Conservation (phyloP, 148 eudicot species). For the Vaccinium vitisidaea region DNA sequence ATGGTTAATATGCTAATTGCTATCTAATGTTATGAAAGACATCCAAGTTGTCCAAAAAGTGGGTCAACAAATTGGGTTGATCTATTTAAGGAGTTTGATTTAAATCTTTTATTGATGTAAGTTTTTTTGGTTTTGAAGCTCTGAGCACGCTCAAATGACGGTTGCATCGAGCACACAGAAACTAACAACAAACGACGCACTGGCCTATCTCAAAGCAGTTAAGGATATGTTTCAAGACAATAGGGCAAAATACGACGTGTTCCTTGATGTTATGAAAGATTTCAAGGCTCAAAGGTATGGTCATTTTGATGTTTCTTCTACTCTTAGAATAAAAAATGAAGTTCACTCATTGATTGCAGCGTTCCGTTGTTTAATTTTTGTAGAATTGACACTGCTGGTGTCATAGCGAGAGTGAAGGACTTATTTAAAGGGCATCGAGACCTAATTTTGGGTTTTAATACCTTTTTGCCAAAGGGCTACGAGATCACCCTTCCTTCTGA, state of each 20-base stretch:
- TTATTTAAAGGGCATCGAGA: slow-evolving; percentile 67
- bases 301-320: slow-evolving; percentile 13
- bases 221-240: slow-evolving; percentile 53
- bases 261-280: slow-evolving; percentile 75
- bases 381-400: slow-evolving; percentile 67
- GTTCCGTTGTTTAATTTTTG: slow-evolving; percentile 17
- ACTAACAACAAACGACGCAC: slow-evolving; percentile 60
- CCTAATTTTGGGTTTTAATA: slow-evolving; percentile 74
- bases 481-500: slow-evolving; percentile 51
- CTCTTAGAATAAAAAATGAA: not conserved
- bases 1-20: not conserved
- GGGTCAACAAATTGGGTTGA: not conserved
- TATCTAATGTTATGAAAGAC: not conserved
- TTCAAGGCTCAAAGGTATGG: slow-evolving; percentile 66
- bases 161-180: slow-evolving; percentile 39
- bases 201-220: slow-evolving; percentile 54
- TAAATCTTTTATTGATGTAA: not conserved
- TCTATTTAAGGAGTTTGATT: slow-evolving; percentile 17
- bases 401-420: slow-evolving; percentile 63
- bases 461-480: slow-evolving; percentile 65
- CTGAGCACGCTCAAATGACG: slow-evolving; percentile 45
- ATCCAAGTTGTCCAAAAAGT: not conserved
- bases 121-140: slow-evolving; percentile 29
- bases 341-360: not conserved
- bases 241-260: slow-evolving; percentile 57